Conservation (phyloP, 1,284 basidiomycete species). For the Tetrapyrgos nigripes region DNA sequence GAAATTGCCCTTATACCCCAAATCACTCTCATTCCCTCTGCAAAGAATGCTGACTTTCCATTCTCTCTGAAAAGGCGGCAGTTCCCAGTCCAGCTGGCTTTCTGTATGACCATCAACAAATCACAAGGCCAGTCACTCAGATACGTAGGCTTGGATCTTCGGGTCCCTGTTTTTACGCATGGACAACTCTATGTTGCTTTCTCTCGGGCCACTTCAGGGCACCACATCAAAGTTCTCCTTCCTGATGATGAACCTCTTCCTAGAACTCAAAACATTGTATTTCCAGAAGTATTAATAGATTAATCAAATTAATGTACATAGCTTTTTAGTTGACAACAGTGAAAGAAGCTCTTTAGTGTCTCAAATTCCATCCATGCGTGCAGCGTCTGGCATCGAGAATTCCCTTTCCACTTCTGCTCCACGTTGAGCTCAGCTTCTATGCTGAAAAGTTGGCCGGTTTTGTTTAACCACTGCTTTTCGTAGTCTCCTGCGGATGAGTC, state of each 20-base stretch:
- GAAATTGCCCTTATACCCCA: constrained; percentile 36
- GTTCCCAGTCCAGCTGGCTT: constrained; percentile 40
- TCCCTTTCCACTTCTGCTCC: too few relatives aligned
- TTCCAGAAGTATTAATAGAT: too few relatives aligned
- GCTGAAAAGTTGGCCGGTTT: too few relatives aligned
- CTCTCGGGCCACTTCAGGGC: constrained; percentile 25
- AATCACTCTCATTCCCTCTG: constrained; percentile 29
- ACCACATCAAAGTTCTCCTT: constrained; percentile 18
- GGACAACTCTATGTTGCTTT: constrained; percentile 40
- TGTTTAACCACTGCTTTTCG: too few relatives aligned
- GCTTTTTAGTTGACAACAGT: too few relatives aligned
- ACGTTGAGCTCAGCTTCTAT: too few relatives aligned
- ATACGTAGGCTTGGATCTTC: constrained; percentile 34
- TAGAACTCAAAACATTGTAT: too few relatives aligned
- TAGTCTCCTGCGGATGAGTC: too few relatives aligned
- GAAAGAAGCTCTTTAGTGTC: too few relatives aligned
- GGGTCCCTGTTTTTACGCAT: constrained; percentile 34
- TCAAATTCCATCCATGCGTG: too few relatives aligned
- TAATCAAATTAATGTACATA: too few relatives aligned
- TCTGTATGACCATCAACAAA: constrained; percentile 47
- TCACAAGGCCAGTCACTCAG: constrained; percentile 44
- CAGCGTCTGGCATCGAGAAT: too few relatives aligned
- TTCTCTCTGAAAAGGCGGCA: constrained; percentile 27
- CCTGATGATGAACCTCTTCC: neutral
- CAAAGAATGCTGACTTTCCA: constrained; percentile 13